Percentiles rank a stretch among this genome's conserved stretches.
phyloP scores from a whole-genome alignment of 306 rosid genomes.

The Herpetospermum pedunculosum region DNA sequence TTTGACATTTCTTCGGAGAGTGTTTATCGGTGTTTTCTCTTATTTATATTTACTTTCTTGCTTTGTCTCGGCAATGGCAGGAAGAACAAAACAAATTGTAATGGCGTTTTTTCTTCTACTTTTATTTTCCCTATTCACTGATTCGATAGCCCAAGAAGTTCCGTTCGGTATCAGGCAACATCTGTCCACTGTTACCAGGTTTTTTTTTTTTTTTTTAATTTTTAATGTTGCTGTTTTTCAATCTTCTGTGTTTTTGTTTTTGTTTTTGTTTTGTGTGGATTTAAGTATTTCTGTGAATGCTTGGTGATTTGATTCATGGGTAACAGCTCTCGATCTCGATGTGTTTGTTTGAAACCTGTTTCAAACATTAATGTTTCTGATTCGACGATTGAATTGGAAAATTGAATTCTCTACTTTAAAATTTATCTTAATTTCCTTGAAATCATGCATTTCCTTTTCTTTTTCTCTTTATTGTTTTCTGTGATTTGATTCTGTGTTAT shows the following conservation, averaged over 20 bases:
- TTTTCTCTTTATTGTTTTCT: neutral
- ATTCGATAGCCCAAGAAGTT: slow-evolving; percentile 30
- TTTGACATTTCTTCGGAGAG: too few relatives aligned
- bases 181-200: slow-evolving; percentile 80
- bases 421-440: neutral
- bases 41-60: neutral
- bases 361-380: neutral
- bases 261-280: neutral
- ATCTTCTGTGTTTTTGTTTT: neutral
- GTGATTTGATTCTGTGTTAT: too few relatives aligned
- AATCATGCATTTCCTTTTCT: neutral
- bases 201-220: neutral
- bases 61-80: neutral
- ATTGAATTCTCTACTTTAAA: neutral
- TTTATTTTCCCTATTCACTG: slow-evolving; percentile 8
- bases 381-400: neutral
- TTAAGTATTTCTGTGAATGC: neutral
- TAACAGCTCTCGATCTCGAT: neutral
- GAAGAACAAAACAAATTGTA: slow-evolving; percentile 2
- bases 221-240: too few relatives aligned
- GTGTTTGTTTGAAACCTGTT: neutral
- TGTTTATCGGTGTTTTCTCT: neutral
- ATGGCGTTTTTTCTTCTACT: slow-evolving; percentile 14
- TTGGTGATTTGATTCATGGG: neutral
- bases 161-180: slow-evolving; percentile 58